Evolutionary conservation across 2,329 filamentous ascomycete genomes (phyloP), one percentile per base, ranked within the genome.

Genomic region (Colletotrichum coccodes): DNA sequence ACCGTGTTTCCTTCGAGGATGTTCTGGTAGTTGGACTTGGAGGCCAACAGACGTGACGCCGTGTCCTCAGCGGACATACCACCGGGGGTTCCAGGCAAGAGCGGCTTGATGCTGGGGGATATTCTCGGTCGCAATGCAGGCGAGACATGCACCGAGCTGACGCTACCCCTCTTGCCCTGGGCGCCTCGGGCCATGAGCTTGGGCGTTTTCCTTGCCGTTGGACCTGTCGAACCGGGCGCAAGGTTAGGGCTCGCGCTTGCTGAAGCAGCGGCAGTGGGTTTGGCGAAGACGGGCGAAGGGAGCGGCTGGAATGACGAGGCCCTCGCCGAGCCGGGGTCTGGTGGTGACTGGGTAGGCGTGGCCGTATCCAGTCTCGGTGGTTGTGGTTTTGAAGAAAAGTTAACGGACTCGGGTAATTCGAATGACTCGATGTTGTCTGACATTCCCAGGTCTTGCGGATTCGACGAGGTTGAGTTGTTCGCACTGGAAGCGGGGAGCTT

Each of bases 1-100:
- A 98, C 90, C 64, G 92, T 91, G 58, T 94, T 98, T 56, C 96
- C 96, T 78, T 98, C 96, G 12, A 99, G 83, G 42, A 99, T 96
- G 75, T 98, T 97, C 76, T 98, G 95, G 76, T 99, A 99, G 76
- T 99, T 99, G 2, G 95, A 98, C 79, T 98, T 98, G 18, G 93
- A 94, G 40, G 95, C 93, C 32, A 99, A 86, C 50, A 98, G 87
- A 32, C 94, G 87, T n/a, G 89, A 91, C 0, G 89, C 86, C 2
- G 88, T 86, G 73, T 90, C 87, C 72, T 90, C 89, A 5, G 84
- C 84, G 1, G 87, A 84, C 64, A 85, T 80, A 3, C 85, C 78
- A 11, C 81, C 85, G 4, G 83, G 76, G 0, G 79, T 79, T 30
- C 82, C 91, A 23, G 94, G 94, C 53, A 98, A 86, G 26, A 98